A percentile compares a stretch with the other conserved stretches of the same genome.
Conservation (phyloP, 305 asterid species). For the Solanum hybrid region DNA sequence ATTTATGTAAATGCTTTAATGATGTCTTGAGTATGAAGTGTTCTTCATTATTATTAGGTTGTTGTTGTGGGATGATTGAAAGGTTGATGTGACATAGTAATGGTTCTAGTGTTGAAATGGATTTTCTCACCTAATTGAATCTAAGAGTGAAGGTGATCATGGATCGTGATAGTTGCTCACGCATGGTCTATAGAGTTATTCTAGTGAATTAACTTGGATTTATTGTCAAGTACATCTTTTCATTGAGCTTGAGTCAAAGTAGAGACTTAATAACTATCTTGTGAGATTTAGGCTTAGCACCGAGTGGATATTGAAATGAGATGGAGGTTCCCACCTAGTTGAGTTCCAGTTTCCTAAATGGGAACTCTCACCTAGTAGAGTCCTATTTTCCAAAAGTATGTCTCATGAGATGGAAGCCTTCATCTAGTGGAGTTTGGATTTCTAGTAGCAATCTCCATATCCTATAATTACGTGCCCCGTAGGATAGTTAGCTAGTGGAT, state of each 20-base stretch:
- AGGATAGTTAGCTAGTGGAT: neutral
- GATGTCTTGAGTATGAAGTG: neutral
- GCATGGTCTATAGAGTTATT: neutral
- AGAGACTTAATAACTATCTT: neutral
- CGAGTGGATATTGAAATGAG: neutral
- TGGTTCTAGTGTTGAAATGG: neutral
- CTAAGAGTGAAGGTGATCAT: neutral
- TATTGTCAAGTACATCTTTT: neutral
- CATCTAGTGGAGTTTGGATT: neutral
- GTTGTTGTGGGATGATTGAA: neutral
- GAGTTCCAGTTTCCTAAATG: neutral
- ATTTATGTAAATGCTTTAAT: neutral
- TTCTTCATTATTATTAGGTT: neutral
- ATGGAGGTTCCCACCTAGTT: neutral
- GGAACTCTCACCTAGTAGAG: neutral
- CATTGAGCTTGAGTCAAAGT: neutral
- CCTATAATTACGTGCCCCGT: neutral
- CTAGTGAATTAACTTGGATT: neutral
- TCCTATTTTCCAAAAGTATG: neutral
- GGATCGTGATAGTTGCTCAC: neutral
- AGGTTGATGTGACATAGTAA: neutral
- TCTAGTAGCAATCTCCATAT: neutral
- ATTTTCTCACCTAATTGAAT: neutral
- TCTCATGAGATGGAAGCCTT: neutral
- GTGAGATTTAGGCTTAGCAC: neutral